Conservation (phyloP, 257 asterid genomes). For the Solanum sparsipilum region DNA sequence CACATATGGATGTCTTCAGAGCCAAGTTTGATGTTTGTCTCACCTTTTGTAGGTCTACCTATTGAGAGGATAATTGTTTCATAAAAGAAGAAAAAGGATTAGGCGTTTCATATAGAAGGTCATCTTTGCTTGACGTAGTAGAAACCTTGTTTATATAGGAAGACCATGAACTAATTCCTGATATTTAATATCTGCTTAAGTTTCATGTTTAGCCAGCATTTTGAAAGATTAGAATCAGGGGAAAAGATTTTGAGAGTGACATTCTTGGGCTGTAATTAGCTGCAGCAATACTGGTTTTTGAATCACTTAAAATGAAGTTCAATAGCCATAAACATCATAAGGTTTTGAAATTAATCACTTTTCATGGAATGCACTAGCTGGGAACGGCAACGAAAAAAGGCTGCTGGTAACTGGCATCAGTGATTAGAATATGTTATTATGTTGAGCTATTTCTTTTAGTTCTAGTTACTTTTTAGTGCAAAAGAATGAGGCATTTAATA, state of each 20-base stretch:
- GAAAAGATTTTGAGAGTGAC: not conserved
- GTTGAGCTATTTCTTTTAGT: not conserved
- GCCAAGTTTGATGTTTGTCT: not conserved
- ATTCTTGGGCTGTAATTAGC: not conserved
- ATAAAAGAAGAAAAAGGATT: not conserved
- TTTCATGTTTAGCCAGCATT: not conserved
- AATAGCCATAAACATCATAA: not conserved
- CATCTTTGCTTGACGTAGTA: not conserved
- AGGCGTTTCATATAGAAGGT: not conserved
- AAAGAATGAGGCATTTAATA: not conserved
- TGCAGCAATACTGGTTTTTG: not conserved
- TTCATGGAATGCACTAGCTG: not conserved
- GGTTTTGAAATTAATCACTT: not conserved
- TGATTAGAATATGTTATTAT: not conserved
- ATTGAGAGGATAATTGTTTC: not conserved
- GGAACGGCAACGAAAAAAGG: not conserved
- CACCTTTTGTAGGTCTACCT: not conserved
- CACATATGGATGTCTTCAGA: not conserved
- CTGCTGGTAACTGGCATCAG: not conserved
- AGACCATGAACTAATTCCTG: not conserved
- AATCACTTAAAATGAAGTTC: not conserved
- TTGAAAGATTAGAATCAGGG: not conserved
- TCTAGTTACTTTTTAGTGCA: not conserved
- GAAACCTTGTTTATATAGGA: not conserved
- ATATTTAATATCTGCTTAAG: not conserved